phyloP scores from a whole-genome alignment of 352 stramenopile genomes.

The Phytophthora pluvialis region DNA sequence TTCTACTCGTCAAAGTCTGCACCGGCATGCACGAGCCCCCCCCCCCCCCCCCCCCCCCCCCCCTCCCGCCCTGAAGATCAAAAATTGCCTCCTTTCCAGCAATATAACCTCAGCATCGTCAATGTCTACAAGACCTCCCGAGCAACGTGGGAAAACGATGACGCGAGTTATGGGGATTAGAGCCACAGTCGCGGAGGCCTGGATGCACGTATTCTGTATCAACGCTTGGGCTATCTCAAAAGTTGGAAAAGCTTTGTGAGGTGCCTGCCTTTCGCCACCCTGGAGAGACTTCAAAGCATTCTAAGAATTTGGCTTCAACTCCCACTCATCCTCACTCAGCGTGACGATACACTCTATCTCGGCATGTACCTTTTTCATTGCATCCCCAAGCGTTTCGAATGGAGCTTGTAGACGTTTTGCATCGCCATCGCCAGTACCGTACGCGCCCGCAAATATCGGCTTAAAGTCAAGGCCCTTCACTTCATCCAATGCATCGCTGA shows the following conservation, averaged over 20 bases:
- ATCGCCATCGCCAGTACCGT: background rate
- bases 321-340: background rate
- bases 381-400: background rate
- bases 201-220: background rate
- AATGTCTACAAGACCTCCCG: background rate
- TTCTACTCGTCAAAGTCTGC: background rate
- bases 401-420: background rate
- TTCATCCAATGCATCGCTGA: background rate
- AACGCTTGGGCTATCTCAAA: background rate
- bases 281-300: background rate
- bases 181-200: background rate
- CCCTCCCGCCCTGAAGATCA: too few relatives aligned
- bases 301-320: background rate
- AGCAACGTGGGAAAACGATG: background rate
- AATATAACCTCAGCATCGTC: background rate
- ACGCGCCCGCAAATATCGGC: background rate
- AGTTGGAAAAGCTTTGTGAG: background rate
- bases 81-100: background rate
- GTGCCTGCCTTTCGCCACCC: background rate
- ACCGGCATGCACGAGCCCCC: background rate
- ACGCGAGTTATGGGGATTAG: background rate
- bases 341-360: background rate
- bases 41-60: too few relatives aligned
- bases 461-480: background rate
- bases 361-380: background rate